A percentile compares a stretch with the other conserved stretches of the same genome.
Conservation (phyloP, 2,329 filamentous ascomycete species). For the Fonsecaea pedrosoi region DNA sequence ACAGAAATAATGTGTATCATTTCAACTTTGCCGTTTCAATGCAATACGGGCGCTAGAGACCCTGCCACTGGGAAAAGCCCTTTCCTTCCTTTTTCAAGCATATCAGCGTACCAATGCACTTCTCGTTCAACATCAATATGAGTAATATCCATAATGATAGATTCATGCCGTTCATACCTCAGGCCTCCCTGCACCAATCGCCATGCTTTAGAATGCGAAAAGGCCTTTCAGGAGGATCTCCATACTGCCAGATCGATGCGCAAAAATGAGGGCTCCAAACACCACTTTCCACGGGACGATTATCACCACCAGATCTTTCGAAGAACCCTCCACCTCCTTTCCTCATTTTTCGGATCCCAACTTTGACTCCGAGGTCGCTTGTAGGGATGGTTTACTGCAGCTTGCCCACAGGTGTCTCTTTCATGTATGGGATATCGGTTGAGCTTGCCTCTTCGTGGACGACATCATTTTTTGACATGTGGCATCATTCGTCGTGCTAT, state of each 20-base stretch:
- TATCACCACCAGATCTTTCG: not conserved
- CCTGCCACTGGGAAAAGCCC: not conserved
- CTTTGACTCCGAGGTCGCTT: not conserved
- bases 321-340: not conserved
- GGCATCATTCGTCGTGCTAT: not conserved
- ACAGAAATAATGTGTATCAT: not conserved
- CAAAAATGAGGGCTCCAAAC: not conserved
- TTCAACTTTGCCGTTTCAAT: conserved; percentile 5
- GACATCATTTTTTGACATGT: not conserved
- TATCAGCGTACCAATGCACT: conserved; percentile 1
- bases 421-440: not conserved
- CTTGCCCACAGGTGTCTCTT: not conserved
- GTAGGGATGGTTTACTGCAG: not conserved
- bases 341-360: not conserved
- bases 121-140: conserved; percentile 15
- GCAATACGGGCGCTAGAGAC: conserved; percentile 3
- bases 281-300: not conserved
- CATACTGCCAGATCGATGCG: not conserved
- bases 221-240: conserved; percentile 2
- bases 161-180: conserved; percentile 11
- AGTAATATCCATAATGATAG: conserved; percentile 19
- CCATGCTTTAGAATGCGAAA: conserved; percentile 10
- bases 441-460: not conserved
- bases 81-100: not conserved
- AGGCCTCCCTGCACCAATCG: conserved; percentile 13